These are phyloP conservation scores for Zygotorulaspora sp. DNA, from an alignment of 805 yeast species.

Conservation along the genomic window DNA sequence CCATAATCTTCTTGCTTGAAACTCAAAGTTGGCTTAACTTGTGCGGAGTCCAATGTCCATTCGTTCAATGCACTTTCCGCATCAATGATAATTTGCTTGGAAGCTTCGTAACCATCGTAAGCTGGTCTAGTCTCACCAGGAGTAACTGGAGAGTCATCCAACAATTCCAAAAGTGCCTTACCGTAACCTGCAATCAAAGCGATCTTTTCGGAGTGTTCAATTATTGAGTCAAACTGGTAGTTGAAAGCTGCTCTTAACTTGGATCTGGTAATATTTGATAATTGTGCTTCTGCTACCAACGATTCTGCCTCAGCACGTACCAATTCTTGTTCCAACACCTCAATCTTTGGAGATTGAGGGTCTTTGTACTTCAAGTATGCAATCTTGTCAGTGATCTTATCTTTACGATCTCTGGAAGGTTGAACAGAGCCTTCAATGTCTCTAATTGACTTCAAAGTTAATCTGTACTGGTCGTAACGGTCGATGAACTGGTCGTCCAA, in stretches of 20 bases:
- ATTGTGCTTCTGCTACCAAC: conserved; percentile 86
- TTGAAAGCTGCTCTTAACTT: conserved; percentile 79
- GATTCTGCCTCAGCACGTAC: conserved; percentile 92
- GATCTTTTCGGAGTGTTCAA: conserved; percentile 81
- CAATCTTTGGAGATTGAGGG: conserved; percentile 75
- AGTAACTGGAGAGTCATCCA: conserved; percentile 80
- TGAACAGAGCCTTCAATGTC: conserved; percentile 85
- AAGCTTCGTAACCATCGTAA: conserved; percentile 83
- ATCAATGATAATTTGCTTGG: conserved; percentile 80
- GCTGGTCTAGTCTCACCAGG: conserved; percentile 92
- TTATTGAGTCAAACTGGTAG: conserved; percentile 78
- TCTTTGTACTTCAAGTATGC: conserved; percentile 81
- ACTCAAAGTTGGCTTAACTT: conserved; percentile 74
- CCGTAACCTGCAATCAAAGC: conserved; percentile 89
- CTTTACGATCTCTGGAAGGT: conserved; percentile 83
- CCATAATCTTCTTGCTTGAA: conserved; percentile 57
- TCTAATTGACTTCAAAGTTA: conserved; percentile 73
- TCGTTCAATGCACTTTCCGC: conserved; percentile 78
- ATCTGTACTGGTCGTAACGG: conserved; percentile 80
- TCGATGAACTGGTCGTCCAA: conserved; percentile 84
- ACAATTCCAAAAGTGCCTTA: conserved; percentile 74
- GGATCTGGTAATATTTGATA: conserved; percentile 83
- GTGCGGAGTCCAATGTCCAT: conserved; percentile 82
- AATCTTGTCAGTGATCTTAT: conserved; percentile 78
- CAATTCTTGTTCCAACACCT: conserved; percentile 79